phyloP scores from a whole-genome alignment of 495 filamentous ascomycete genomes.

The Penicilliopsis zonata region DNA sequence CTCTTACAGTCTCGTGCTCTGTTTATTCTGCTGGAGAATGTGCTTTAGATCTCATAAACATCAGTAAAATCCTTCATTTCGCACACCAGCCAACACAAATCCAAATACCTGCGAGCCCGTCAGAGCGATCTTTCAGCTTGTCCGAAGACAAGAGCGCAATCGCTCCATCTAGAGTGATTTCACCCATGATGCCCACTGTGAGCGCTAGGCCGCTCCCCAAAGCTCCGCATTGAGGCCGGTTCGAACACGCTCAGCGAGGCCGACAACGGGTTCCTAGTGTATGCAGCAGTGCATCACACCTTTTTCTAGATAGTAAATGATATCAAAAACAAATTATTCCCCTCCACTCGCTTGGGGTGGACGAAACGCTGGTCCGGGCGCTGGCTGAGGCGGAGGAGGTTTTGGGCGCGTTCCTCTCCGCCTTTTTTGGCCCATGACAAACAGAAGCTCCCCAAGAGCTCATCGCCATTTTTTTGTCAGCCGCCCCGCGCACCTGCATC shows the following conservation, averaged over 20 bases:
- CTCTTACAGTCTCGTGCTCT: conserved; percentile 43
- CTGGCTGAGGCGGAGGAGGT: conserved; percentile 13
- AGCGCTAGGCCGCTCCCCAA: no score
- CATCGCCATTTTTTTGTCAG: background rate
- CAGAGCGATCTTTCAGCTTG: conserved; percentile 38
- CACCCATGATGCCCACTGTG: conserved; percentile 13
- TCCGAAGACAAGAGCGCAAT: conserved; percentile 36
- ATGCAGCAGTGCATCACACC: no score
- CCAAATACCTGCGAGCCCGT: conserved; percentile 42
- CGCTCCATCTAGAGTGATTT: conserved; percentile 27
- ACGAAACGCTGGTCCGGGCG: no score
- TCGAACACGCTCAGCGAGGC: no score
- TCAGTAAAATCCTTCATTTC: conserved; percentile 6
- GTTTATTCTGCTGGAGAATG: conserved; percentile 49
- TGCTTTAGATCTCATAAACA: conserved; percentile 41
- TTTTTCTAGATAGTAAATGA: no score
- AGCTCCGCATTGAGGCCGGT: no score
- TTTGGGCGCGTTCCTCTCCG: conserved; percentile 31
- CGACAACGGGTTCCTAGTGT: no score
- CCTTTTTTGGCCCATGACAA: conserved; percentile 17
- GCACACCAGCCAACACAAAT: no score
- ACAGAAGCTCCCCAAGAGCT: conserved; percentile 16
- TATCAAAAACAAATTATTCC: no score
- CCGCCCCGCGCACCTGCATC: background rate
- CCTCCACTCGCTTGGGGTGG: no score